Base-by-base conservation (phyloP, 2,329 filamentous ascomycete species). In the Dothideomycetidae sp. region DNA sequence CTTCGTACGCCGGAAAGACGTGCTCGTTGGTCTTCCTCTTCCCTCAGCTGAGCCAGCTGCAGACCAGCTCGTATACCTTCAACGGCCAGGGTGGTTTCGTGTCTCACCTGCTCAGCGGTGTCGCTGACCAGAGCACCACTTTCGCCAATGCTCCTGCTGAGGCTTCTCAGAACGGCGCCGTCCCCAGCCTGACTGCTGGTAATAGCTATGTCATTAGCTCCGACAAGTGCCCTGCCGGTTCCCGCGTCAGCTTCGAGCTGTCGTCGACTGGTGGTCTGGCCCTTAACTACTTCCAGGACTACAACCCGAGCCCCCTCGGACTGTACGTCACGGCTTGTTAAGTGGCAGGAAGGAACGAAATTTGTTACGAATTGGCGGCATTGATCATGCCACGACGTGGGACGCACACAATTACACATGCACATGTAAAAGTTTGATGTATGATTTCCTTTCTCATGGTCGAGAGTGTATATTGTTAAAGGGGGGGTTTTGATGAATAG, bases 21-120 rank as follows among this genome's bases (percentile, higher is more conserved):
- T 69, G 66, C 54, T 63, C 57, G 4, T 48, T 68, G n/a, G 51
- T 61, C 40, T 67, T 70, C 51, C 49, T 62, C 26, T 56, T 68
- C 42, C 66, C 66, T 0, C 42, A 39, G 14, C 47, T 45, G 43
- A 42, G 46, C 10, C 51, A 57, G 43, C 52, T 63, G 5, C 42
- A 43, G 26, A 57, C 53, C 3, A 58, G 57, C 29, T 46, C 32
- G 15, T 66, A 47, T 49, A 50, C 37, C n/a, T 51, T 59, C 37
- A 46, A 50, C 3, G 57, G 59, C 11, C 48, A 48, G 2, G 65
- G 66, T 7, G 55, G 53, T n/a, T 48, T 61, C 31, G 40, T 15
- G 5, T 48, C 57, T 14, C 49, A 48, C 17, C 45, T 47, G 23
- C 46, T 60, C 10, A 33, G 31, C 12, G 33, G 7, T 21, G 16